A percentile compares a stretch with the other conserved stretches of the same genome.
Evolutionary conservation across 2,329 filamentous ascomycete genomes (phyloP).

Genomic region (Alternaria sp.): DNA sequence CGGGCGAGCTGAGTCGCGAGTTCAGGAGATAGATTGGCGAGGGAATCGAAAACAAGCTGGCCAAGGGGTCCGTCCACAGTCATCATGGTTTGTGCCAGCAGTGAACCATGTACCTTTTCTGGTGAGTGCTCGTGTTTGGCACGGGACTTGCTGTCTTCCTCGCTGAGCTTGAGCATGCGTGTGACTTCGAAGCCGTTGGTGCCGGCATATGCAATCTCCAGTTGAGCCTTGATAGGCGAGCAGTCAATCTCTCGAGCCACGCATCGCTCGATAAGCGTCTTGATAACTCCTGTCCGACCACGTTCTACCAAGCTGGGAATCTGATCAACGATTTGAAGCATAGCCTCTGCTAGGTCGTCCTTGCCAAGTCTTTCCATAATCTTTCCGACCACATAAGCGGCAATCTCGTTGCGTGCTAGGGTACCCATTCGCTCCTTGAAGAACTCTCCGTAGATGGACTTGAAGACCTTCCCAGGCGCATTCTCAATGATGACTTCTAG

Average conservation of each 20-base stretch:
- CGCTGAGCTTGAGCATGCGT: conserved; percentile 67
- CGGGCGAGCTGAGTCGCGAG: conserved; percentile 69
- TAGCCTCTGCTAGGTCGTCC: conserved; percentile 79
- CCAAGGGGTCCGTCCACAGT: conserved; percentile 73
- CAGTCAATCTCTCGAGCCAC: conserved; percentile 70
- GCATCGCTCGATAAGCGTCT: conserved; percentile 83
- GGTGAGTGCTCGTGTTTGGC: conserved; percentile 45
- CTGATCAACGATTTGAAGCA: conserved; percentile 75
- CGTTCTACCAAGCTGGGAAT: conserved; percentile 77
- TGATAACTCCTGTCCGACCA: conserved; percentile 79
- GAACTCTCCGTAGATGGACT: conserved; percentile 79
- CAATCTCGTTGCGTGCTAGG: conserved; percentile 87
- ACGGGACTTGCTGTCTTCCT: conserved; percentile 51
- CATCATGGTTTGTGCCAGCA: conserved; percentile 83
- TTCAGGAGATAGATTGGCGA: conserved; percentile 61
- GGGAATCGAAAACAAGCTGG: conserved; percentile 72
- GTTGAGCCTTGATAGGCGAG: conserved; percentile 62
- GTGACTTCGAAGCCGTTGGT: conserved; percentile 62
- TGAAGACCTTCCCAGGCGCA: conserved; percentile 89
- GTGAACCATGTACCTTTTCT: conserved; percentile 78
- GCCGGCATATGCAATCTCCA: conserved; percentile 66
- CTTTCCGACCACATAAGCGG: conserved; percentile 84
- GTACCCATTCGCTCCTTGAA: conserved; percentile 82
- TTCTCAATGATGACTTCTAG: conserved; percentile 85
- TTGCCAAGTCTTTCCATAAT: conserved; percentile 85